Base-by-base conservation (phyloP, 495 filamentous ascomycete genomes). In the Penicillium waksmanii region DNA sequence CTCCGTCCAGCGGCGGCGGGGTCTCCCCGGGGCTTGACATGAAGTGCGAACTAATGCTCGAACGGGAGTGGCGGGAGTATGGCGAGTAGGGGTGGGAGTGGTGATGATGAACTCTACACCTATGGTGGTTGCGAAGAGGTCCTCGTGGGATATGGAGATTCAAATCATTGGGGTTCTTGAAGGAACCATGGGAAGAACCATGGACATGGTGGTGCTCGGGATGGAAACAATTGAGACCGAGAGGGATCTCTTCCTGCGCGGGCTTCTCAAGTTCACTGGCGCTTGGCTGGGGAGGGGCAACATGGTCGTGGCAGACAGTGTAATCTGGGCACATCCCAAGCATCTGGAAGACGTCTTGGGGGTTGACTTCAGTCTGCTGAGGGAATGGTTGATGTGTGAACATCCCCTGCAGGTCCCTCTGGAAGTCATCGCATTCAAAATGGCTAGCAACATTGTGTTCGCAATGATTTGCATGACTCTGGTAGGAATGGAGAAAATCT, bases 1-100 rank as follows among this genome's bases (percentile, higher is more conserved):
- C 72, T 8, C 72, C 68, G 11, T 80, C 77, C 18, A 80, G 62
- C 11, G 77, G 76, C n/a, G 77, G 77, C 31, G 78, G 74, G 0
- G 74, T 79, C 31, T 77, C 77, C 25, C 70, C 71, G 1, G 77
- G 73, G 52, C 74, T 79, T 12, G 75, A 73, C 9, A 73, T 43
- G 35, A 78, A 51, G 18, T 76, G 76, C 2, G 78, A 79, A 55
- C 76, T 80, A 19, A 78, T 58, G 34, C 78, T 78, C 9, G 73
- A 75, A 12, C 75, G 68, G 12, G 76, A 77, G 5, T 76, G 74
- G 35, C 76, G 75, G 2, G 78, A 73, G 54, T 77, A 77, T 6
- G 76, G 77, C 18, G 74, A 75, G 52, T 77, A 79, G 18, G 70
- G 63, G 48, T 74, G 74, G 17, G 66, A 52, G 49, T 80, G 76